Percentiles rank a stretch among this genome's conserved stretches.
These are phyloP conservation scores for Arthrobotrys musiformis DNA, from an alignment of 2,329 filamentous ascomycete genomes.

Conservation along the genomic window DNA sequence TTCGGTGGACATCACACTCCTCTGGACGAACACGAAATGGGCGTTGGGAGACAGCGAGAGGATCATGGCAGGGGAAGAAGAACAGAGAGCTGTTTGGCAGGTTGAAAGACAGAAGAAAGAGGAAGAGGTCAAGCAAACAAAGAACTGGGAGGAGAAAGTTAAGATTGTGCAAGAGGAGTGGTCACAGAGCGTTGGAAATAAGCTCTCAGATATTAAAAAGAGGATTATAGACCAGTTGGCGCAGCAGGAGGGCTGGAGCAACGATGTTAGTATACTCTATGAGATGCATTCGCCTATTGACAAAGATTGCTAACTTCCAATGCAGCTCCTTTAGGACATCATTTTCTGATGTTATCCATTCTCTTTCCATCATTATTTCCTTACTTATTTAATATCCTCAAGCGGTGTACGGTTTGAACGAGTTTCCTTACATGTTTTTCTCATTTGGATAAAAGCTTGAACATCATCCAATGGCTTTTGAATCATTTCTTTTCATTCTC, in stretches of 20 bases:
- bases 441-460: slow-evolving; percentile 39
- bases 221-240: slow-evolving; percentile 48
- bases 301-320: slow-evolving; percentile 31
- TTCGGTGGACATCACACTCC: slow-evolving; percentile 51
- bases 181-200: slow-evolving; percentile 55
- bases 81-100: slow-evolving; percentile 47
- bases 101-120: slow-evolving; percentile 54
- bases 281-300: neutral
- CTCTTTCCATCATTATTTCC: slow-evolving; percentile 5
- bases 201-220: slow-evolving; percentile 53
- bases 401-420: slow-evolving; percentile 41
- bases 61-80: slow-evolving; percentile 45
- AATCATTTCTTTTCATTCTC: neutral
- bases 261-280: slow-evolving; percentile 42
- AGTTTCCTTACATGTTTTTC: slow-evolving; percentile 42
- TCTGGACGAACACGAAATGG: slow-evolving; percentile 54
- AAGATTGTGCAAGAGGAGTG: slow-evolving; percentile 55
- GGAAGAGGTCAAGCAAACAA: slow-evolving; percentile 53
- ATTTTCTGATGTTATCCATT: slow-evolving; percentile 12
- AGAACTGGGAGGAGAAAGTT: slow-evolving; percentile 55
- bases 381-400: slow-evolving; percentile 23
- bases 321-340: slow-evolving; percentile 35
- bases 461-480: slow-evolving; percentile 5
- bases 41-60: slow-evolving; percentile 47
- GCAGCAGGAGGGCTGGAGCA: slow-evolving; percentile 52